Conservation (phyloP, 2,329 filamentous ascomycete genomes). For the Trichoderma sp. region DNA sequence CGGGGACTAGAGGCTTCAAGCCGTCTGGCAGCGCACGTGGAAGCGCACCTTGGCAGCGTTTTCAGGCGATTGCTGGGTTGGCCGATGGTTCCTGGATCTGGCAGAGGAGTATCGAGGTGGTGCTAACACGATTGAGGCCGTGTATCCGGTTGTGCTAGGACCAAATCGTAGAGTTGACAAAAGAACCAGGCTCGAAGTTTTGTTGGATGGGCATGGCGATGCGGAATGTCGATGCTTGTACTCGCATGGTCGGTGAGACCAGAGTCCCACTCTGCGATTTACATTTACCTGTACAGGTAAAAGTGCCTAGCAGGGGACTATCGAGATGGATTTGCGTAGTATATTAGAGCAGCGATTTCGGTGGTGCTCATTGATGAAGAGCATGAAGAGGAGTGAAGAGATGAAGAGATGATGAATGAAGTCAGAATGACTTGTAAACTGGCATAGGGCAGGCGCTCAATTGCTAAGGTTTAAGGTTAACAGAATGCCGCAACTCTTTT, state of each 20-base stretch:
- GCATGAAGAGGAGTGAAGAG: neutral
- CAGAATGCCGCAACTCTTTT: neutral
- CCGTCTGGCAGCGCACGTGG: slow-evolving; percentile 2
- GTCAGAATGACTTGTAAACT: neutral
- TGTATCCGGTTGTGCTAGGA: neutral
- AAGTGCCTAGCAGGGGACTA: neutral
- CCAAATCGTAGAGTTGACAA: neutral
- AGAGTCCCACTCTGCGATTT: neutral
- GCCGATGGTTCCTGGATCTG: slow-evolving; percentile 2
- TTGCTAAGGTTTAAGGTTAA: neutral
- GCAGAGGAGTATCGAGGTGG: neutral
- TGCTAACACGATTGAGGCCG: neutral
- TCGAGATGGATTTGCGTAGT: neutral
- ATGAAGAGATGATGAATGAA: neutral
- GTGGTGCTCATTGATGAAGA: neutral
- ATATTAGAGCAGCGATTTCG: neutral
- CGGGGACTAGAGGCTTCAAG: slow-evolving; percentile 13
- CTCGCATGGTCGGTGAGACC: neutral
- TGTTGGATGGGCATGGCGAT: neutral
- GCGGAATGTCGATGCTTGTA: neutral
- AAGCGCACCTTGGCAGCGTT: neutral
- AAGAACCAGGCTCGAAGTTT: neutral
- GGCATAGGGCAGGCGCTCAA: neutral
- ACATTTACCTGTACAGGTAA: neutral
- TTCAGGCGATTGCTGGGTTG: neutral